Base-by-base conservation (phyloP, 805 yeast genomes). In the Blastobotrys chiropterorum region DNA sequence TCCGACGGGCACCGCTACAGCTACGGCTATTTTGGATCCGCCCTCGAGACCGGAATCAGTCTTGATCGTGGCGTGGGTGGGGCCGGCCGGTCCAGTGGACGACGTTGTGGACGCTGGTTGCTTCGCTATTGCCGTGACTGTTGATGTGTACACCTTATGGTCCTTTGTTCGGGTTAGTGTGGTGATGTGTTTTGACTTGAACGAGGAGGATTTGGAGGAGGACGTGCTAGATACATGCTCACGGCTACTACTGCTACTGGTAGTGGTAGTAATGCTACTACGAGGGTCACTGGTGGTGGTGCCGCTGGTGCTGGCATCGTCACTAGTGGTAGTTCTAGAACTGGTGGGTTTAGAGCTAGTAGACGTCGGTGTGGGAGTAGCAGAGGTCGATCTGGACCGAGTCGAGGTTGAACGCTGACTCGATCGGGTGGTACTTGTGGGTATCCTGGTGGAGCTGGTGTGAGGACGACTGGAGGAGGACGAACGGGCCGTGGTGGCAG, bases 1-100 rank as follows among this genome's bases (percentile, higher is more conserved):
- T n/a, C 47, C 47, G 3, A 44, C 47, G 8, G 47, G 47, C 14
- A 44, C 47, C 13, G 47, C 47, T 6, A 44, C 47, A 3, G 47
- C 47, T 5, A 44, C 47, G n/a, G 47, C 47, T 34, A 34, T 44
- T 17, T 44, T 44, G 15, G 47, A n/a, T 8, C 47, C 47, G 21
- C 47, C 47, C 3, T 44, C 39, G 7, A 44, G 38, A 8, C 47
- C 47, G 39, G 38, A 31, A 8, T 16, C 38, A 6, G 47, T 11
- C 3, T 22, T 19, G 14, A 17, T 17, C 7, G 16, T 15, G 20
- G 19, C 16, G 16, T 40, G 20, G 43, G 11, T 40, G 19, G 43
- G 16, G 2, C n/a, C 30, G 39, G 21, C 21, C n/a, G 26, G 19
- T 14, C 16, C 13, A 3, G 21, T 26, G 21, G 47, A 26, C 14